Evolutionary conservation across 495 filamentous ascomycete species (phyloP), one percentile per base, ranked within the genome.

Genomic region (Trichoderma orchidacearum): DNA sequence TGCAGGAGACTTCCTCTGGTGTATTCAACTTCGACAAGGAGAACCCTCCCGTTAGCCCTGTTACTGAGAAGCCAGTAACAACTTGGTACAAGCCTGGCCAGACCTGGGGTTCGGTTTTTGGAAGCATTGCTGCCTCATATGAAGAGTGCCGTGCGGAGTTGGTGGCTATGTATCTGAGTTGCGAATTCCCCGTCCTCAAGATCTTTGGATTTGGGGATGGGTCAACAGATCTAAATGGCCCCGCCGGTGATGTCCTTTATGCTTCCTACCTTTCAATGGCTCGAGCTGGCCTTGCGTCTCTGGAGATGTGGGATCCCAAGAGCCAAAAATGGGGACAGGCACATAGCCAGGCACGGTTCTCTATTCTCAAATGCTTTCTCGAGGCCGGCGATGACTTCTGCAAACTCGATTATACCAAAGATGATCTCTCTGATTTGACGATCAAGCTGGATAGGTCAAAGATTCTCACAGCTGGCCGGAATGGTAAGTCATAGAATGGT

Each of bases 21-120:
- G 70, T 78, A 30, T 96, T 81, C 74, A 98, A 98, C 74, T 97
- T 97, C 63, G 85, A 96, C 60, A 66, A 77, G 7, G 67, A 78
- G 27, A 85, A 87, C 60, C 92, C 90, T 2, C 92, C 92, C 3
- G 72, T 90, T 57, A 90, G 79, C 61, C 91, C 90, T 1, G 65
- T 96, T 15, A 87, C 83, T 6, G 75, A 77, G 25, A 85, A 90
- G 66, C 86, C 88, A 6, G 71, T 95, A 23, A 79, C 77, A 3
- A 90, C 86, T 5, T 96, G 84, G 80, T 97, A 96, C 70, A 92
- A 90, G 66, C 90, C 89, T 1, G 88, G 89, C 2, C 87, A 97
- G 64, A 97, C 92, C 0, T 97, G 92, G 91, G 85, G 89, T 51
- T 87, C 85, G 18, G 87, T 94, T 1, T 96, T 97, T 61, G 91